These are phyloP conservation scores for Gonapodya prolifera DNA, from an alignment of 192 early-diverging fungal genomes.

Conservation along the genomic window DNA sequence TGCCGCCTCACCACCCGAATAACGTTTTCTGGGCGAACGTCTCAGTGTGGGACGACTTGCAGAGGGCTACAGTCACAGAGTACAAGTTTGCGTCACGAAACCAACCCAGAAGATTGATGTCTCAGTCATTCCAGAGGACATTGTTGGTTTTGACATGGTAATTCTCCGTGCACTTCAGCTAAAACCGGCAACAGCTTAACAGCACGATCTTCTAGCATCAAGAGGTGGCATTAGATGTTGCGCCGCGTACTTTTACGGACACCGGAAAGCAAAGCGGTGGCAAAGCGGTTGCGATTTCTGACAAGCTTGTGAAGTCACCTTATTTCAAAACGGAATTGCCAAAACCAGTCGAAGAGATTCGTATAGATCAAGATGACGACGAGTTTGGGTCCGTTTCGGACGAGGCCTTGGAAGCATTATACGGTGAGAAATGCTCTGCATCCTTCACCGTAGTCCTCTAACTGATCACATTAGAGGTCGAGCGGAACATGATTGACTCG, in stretches of 20 bases:
- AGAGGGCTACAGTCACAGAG: neutral
- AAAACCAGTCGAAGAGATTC: too few species aligned
- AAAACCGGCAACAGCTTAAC: neutral
- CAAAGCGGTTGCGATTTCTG: neutral
- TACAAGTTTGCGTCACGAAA: neutral
- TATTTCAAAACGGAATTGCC: neutral
- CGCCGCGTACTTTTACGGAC: neutral
- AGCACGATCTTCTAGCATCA: neutral
- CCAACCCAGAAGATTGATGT: neutral
- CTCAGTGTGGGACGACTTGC: neutral
- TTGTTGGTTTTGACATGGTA: neutral
- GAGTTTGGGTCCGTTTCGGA: neutral
- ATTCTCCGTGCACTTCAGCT: too few species aligned
- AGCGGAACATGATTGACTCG: neutral
- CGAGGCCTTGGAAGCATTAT: neutral
- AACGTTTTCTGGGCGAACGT: too few species aligned
- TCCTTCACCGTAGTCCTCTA: neutral
- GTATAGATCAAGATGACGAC: too few species aligned
- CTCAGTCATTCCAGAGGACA: neutral
- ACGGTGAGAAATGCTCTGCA: neutral
- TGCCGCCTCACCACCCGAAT: too few species aligned
- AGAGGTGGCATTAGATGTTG: neutral
- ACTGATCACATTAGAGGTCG: too few species aligned
- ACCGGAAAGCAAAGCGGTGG: neutral
- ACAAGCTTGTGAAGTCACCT: neutral